phyloP scores from a whole-genome alignment of 177 flowering plant species.

The Vitis hybrid region DNA sequence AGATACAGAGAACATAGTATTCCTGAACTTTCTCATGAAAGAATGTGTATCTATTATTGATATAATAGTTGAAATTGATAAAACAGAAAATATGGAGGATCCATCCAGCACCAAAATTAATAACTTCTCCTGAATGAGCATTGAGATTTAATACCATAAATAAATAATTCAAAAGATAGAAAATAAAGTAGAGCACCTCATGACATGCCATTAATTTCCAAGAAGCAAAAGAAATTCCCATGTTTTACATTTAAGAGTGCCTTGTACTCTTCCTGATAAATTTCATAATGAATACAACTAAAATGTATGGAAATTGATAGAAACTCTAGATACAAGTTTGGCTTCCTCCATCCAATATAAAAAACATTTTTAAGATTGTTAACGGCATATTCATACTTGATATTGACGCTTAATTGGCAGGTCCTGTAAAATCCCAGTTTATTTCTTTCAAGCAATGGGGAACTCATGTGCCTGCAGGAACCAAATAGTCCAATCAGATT shows the following conservation, averaged over 20 bases:
- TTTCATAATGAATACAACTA: neutral
- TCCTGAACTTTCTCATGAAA: too few relatives aligned
- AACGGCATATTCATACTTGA: constrained; percentile 50
- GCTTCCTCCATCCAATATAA: neutral
- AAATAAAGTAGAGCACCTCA: neutral
- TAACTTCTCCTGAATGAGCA: too few relatives aligned
- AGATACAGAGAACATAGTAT: too few relatives aligned
- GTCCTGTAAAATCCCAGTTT: constrained; percentile 43
- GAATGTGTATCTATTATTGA: too few relatives aligned
- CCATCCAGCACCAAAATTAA: too few relatives aligned
- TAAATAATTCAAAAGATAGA: neutral
- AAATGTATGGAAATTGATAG: neutral
- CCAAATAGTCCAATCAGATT: constrained; percentile 67
- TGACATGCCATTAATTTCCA: neutral
- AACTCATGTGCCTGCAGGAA: constrained; percentile 97
- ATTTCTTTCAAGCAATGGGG: constrained; percentile 53
- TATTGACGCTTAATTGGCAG: constrained; percentile 39
- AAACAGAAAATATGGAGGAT: too few relatives aligned
- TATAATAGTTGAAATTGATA: too few relatives aligned
- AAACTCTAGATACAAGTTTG: neutral
- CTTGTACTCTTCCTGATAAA: neutral
- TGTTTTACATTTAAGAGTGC: neutral
- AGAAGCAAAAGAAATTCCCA: neutral
- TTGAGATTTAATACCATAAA: neutral
- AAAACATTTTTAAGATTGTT: constrained; percentile 16